Evolutionary conservation across 164 flowering plant genomes (phyloP), one percentile per base, ranked within the genome.

Genomic region (Vitis labrusca): DNA sequence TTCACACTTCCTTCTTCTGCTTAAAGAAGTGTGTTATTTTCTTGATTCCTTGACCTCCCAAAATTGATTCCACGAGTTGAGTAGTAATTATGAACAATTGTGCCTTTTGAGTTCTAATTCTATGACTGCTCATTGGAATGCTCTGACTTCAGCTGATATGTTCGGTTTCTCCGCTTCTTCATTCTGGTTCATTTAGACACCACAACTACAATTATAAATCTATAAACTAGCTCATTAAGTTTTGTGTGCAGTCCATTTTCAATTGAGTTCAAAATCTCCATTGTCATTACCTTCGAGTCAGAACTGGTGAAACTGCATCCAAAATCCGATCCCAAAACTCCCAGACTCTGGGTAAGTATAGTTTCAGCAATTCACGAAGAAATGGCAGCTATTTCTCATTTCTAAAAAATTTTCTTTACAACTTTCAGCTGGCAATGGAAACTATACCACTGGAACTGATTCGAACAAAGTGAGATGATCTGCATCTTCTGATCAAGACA

Each of bases 271-370:
- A 89, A 90, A 77, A 85, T 89, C 66, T 78, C 83, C 44, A 77
- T 93, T 27, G 83, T 82, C 32, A 80, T 93, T 63, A 90, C 74
- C 74, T 93, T 93, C 73, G 75, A 82, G 79, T 89, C 98, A 15
- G 92, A 93, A 73, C 73, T 86, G 14, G 77, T 90, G 51, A 89
- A 81, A 72, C 63, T 82, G 76, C 86, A 90, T 23, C 72, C 84
- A 3, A 91, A 86, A 78, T 78, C 88, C 64, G 96, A 91, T 80
- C 89, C 93, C 17, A 78, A 73, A 80, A 78, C 85, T 71, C 94
- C 94, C 30, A 89, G 91, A 73, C 81, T 86, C 16, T 91, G 97
- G 98, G 98, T 93, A 78, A 77, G 90, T 57, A 75, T 71, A 60
- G 5, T 60, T 67, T 63, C 27, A 54, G 27, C 49, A 59, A 51